Evolutionary conservation across 176 grass and related monocot species (phyloP), one percentile per base, ranked within the genome.

Genomic region (Oropetium thomaeum): DNA sequence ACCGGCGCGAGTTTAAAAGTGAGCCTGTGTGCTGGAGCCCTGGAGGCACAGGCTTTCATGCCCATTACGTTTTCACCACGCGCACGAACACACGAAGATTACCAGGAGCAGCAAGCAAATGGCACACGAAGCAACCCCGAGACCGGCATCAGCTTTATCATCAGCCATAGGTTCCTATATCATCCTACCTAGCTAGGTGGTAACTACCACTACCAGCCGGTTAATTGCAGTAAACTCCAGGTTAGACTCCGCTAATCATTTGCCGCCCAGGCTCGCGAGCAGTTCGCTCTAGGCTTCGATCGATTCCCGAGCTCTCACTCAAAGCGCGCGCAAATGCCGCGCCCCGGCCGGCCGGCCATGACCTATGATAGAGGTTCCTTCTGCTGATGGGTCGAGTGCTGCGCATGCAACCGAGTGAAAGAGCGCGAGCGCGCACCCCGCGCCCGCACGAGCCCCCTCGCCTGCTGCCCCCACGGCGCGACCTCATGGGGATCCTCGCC

Each of bases 171-270:
- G 43, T 27, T 52, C 60, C 74, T 49, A 65, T 76, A n/a, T n/a
- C n/a, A n/a, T n/a, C n/a, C n/a, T n/a, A n/a, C 64, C 65, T 38
- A 68, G 51, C 68, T 43, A 83, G 77, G 70, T 88, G 53, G 49
- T 39, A 72, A 59, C 74, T 29, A 43, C 17, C 48, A 45, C 8
- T 25, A 38, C 30, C 6, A 42, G 39, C 4, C 66, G 19, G 61
- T 83, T 66, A 73, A 66, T 79, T 85, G 84, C 87, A 72, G 81
- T 85, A 82, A 93, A 87, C 70, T 89, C 82, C 78, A 93, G 42
- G 52, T 40, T 32, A 51, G 51, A 11, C 74, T 3, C 40, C 17
- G 26, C 76, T 82, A 89, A 87, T 93, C 90, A 93, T 93, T 85
- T 87, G 84, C 69, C 48, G 51, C 51, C 5, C 51, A 0, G 8